A percentile compares a stretch with the other conserved stretches of the same genome.
Conservation (phyloP, 2,329 filamentous ascomycete species). For the Plectosphaerella cucumerina region DNA sequence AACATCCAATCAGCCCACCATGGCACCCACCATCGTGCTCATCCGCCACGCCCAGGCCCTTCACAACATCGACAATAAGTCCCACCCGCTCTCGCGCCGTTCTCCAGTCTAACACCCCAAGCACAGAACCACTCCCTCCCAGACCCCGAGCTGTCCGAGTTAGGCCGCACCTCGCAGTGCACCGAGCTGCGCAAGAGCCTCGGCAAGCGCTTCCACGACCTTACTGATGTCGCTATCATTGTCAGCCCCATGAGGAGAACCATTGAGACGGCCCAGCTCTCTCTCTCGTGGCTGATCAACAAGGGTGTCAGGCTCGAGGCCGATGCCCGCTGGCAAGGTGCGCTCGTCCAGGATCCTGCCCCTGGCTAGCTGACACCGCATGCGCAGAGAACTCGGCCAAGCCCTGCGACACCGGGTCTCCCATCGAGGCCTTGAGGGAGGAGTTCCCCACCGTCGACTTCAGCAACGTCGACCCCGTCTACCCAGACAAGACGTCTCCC, state of each 20-base stretch:
- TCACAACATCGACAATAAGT: conserved; percentile 52
- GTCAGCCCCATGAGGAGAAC: conserved; percentile 63
- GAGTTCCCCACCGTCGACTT: conserved; percentile 57
- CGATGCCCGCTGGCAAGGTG: conserved; percentile 63
- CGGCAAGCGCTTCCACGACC: conserved; percentile 26
- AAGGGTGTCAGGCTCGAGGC: conserved; percentile 49
- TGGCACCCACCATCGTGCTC: conserved; percentile 65
- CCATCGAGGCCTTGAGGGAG: conserved; percentile 33
- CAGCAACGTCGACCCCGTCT: conserved; percentile 51
- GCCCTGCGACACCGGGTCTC: conserved; percentile 59
- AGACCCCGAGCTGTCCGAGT: conserved; percentile 46
- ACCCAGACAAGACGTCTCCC: conserved; percentile 56
- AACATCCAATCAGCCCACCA: conserved; percentile 16
- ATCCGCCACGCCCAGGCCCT: conserved; percentile 80
- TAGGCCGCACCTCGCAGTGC: conserved; percentile 45
- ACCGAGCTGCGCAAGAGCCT: conserved; percentile 37
- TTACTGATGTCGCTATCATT: conserved; percentile 43
- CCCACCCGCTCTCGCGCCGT: background rate
- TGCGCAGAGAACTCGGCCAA: conserved; percentile 47
- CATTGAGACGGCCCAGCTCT: conserved; percentile 57
- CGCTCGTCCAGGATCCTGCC: background rate
- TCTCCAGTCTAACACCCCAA: conserved; percentile 15
- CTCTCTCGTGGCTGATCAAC: conserved; percentile 54
- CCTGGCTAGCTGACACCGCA: background rate
- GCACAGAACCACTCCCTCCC: conserved; percentile 42